Evolutionary conservation across 2,329 filamentous ascomycete species (phyloP).

Genomic region (Botrytis porri): DNA sequence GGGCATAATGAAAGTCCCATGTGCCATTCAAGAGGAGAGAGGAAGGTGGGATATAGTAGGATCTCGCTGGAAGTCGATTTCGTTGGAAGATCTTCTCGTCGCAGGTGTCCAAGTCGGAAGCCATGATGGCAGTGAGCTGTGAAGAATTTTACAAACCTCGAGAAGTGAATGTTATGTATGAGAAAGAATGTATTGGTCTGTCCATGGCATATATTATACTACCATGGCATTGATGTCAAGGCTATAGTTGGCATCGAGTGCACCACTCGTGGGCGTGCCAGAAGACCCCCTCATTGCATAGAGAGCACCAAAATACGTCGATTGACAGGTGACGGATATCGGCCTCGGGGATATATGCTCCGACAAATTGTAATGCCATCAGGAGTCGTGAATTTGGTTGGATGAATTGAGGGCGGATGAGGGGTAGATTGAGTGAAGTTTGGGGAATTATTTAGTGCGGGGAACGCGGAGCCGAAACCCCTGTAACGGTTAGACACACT

Average conservation of each 20-base stretch:
- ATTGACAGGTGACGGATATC: not conserved
- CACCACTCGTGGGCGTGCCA: not conserved
- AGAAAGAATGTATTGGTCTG: not conserved
- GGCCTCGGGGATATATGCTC: conserved; percentile 13
- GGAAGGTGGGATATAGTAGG: conserved; percentile 52
- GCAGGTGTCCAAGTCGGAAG: conserved; percentile 42
- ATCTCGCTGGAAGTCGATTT: conserved; percentile 51
- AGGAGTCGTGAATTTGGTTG: not conserved
- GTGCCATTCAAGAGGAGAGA: conserved; percentile 51
- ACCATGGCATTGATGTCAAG: not conserved
- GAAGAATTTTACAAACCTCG: not conserved
- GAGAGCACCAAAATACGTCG: too few relatives aligned
- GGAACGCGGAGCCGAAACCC: conserved; percentile 6
- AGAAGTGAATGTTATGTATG: not conserved
- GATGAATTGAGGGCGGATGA: not conserved
- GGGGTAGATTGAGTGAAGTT: not conserved
- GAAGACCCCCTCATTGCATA: not conserved
- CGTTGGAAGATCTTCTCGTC: conserved; percentile 52
- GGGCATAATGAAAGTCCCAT: conserved; percentile 55
- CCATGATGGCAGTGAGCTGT: not conserved
- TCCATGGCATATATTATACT: not conserved
- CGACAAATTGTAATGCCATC: too few relatives aligned
- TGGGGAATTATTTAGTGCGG: conserved; percentile 1
- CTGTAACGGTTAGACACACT: too few relatives aligned
- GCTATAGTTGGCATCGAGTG: not conserved